Evolutionary conservation across 2,329 filamentous ascomycete species (phyloP), one percentile per base, ranked within the genome.

Genomic region (Cladosporium velox): DNA sequence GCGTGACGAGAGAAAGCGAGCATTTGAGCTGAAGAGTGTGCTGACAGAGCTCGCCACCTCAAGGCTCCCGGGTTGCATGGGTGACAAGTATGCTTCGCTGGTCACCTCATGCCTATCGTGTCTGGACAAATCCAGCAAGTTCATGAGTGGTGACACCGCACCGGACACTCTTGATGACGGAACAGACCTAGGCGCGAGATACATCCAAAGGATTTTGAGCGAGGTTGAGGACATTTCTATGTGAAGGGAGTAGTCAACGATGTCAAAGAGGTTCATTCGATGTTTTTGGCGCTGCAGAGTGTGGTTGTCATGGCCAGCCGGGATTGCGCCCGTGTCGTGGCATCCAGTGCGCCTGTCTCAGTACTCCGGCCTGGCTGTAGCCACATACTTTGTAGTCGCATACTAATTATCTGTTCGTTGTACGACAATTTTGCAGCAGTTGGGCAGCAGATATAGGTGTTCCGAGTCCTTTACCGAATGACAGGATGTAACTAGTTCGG

Each of bases 91-190:
- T 64, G 67, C 71, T 11, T 58, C 71, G 1, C 65, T 77, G 58
- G 77, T 78, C 11, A 51, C 73, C 35, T 71, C 69, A 21, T 79
- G 77, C 65, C 67, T 79, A 41, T 77, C 73, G 3, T 70, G 72
- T 52, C 67, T 74, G n/a, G 71, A 74, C 18, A 64, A 65, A n/a
- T 66, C 68, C 34, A 69, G 68, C 55, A 35, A 24, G n/a, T 44
- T 67, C 28, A 30, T 26, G 15, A 24, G 26, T 14, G 24, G 8
- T 3, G 28, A 34, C n/a, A 4, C n/a, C 2, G 3, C 32, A 15
- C 35, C 30, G 41, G 59, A 51, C 26, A 44, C 51, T 47, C n/a
- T 47, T 12, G 38, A 51, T 10, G 41, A 61, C 12, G 59, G 59
- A 18, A 28, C 41, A 26, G 41, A 14, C 3, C 7, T 61, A 5